These are phyloP conservation scores for Pythium graminicola DNA, from an alignment of 352 stramenopile species.

Conservation along the genomic window DNA sequence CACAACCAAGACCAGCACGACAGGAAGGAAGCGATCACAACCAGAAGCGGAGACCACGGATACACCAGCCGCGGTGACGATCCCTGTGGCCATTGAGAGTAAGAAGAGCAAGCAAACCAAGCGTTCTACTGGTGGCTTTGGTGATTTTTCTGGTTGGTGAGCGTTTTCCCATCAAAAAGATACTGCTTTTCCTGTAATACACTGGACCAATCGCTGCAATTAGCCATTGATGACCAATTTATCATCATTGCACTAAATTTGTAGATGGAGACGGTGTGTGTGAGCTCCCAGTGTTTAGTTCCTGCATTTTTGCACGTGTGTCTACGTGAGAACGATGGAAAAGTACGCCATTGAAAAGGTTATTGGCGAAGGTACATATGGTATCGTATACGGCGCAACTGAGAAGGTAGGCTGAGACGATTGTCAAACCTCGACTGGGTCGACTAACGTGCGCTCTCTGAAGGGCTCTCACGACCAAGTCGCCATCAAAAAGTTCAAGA, in stretches of 20 bases:
- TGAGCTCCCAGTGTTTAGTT: not conserved
- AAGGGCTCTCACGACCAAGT: constrained; percentile 52
- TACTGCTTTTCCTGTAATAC: not conserved
- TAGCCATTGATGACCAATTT: not conserved
- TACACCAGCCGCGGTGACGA: not conserved
- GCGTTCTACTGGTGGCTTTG: constrained; percentile 39
- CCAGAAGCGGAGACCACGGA: constrained; percentile 11
- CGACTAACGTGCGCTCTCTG: not conserved
- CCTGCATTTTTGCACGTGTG: not conserved
- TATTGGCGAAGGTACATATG: constrained; percentile 80
- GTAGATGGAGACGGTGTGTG: not conserved
- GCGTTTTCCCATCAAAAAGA: not conserved
- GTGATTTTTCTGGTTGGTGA: constrained; percentile 78
- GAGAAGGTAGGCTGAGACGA: constrained; percentile 44
- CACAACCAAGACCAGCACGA: constrained; percentile 16
- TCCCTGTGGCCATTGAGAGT: constrained; percentile 56
- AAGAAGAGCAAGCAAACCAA: constrained; percentile 62
- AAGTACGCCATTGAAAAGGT: constrained; percentile 76
- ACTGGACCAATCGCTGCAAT: not conserved
- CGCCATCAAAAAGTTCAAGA: constrained; percentile 85
- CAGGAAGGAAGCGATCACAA: constrained; percentile 19
- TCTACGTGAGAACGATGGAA: constrained; percentile 39
- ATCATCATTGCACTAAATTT: not conserved
- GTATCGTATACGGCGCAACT: constrained; percentile 69
- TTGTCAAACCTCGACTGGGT: too few species aligned